phyloP scores from a whole-genome alignment of 2,329 filamentous ascomycete species.

The Sporothrix sp. region DNA sequence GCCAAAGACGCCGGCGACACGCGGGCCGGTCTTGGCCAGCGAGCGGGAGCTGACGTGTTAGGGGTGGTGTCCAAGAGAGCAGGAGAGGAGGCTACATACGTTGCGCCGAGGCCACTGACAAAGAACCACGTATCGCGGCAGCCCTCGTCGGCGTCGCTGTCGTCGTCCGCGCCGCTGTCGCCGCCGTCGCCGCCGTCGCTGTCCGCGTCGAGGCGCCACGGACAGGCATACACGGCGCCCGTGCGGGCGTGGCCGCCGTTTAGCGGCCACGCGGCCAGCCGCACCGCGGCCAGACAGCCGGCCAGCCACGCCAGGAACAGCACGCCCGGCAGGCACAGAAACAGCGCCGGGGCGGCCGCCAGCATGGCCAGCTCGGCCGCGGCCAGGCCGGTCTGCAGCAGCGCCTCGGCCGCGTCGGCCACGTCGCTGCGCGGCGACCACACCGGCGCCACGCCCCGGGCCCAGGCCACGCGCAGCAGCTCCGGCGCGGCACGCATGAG shows the following conservation, averaged over 20 bases:
- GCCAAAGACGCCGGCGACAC: conserved; percentile 28
- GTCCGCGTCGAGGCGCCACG: conserved; percentile 1
- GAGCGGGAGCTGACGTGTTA: conserved; percentile 21
- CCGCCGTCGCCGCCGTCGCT: background rate
- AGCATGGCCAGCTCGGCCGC: conserved; percentile 22
- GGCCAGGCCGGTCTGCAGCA: conserved; percentile 12
- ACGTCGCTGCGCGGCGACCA: conserved; percentile 22
- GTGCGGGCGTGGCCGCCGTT: conserved; percentile 18
- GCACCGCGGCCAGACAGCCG: conserved; percentile 19
- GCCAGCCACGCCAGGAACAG: conserved; percentile 23
- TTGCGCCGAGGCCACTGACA: conserved; percentile 26
- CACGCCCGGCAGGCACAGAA: conserved; percentile 24
- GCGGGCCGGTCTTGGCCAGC: conserved; percentile 26
- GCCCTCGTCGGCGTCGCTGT: conserved; percentile 20
- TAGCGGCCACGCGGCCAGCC: conserved; percentile 23
- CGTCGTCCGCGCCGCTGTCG: background rate
- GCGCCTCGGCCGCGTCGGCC: conserved; percentile 23
- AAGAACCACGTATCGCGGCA: conserved; percentile 28
- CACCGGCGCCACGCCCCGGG: background rate
- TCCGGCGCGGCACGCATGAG: background rate
- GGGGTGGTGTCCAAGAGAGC: background rate
- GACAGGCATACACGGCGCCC: background rate
- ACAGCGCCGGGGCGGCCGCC: conserved; percentile 21
- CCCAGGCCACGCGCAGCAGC: background rate
- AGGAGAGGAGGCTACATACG: conserved; percentile 17